Evolutionary conservation across 192 early-diverging fungal species (phyloP).

Genomic region (Coemansia sp.): DNA sequence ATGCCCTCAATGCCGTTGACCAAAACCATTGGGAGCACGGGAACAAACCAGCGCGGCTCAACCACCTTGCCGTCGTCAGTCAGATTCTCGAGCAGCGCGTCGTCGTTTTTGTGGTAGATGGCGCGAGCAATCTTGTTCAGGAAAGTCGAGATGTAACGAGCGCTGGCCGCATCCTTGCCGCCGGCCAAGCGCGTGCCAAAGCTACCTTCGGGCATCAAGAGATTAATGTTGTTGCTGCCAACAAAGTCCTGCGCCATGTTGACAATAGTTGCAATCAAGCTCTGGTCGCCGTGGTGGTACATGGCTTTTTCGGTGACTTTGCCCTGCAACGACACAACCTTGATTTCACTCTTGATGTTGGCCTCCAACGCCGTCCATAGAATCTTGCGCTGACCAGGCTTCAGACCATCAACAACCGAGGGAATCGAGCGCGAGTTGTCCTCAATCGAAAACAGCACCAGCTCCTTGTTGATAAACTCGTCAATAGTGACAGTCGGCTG

Average conservation of each 20-base stretch:
- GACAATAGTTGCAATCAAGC: constrained; percentile 81
- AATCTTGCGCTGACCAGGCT: constrained; percentile 96
- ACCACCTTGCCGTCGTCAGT: constrained; percentile 86
- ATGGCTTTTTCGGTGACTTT: constrained; percentile 84
- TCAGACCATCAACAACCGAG: constrained; percentile 88
- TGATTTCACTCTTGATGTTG: constrained; percentile 77
- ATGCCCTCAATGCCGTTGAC: constrained; percentile 94
- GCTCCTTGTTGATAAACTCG: constrained; percentile 94
- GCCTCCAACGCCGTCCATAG: constrained; percentile 81
- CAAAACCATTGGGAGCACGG: constrained; percentile 89
- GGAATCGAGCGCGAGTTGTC: constrained; percentile 96
- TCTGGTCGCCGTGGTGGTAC: constrained; percentile 94
- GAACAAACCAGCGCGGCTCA: constrained; percentile 95
- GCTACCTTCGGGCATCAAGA: constrained; percentile 80
- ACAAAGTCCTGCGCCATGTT: constrained; percentile 92
- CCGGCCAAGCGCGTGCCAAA: constrained; percentile 89
- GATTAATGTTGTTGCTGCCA: constrained; percentile 89
- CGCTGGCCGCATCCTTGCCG: constrained; percentile 90
- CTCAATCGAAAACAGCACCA: constrained; percentile 90
- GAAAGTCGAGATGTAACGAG: constrained; percentile 93
- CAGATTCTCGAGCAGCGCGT: constrained; percentile 74
- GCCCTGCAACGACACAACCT: constrained; percentile 83
- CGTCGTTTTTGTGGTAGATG: constrained; percentile 77
- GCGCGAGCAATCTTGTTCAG: constrained; percentile 67
- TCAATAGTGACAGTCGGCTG: constrained; percentile 69